Evolutionary conservation across 179 eudicot species (phyloP).

Genomic region (Beta corolliflora): DNA sequence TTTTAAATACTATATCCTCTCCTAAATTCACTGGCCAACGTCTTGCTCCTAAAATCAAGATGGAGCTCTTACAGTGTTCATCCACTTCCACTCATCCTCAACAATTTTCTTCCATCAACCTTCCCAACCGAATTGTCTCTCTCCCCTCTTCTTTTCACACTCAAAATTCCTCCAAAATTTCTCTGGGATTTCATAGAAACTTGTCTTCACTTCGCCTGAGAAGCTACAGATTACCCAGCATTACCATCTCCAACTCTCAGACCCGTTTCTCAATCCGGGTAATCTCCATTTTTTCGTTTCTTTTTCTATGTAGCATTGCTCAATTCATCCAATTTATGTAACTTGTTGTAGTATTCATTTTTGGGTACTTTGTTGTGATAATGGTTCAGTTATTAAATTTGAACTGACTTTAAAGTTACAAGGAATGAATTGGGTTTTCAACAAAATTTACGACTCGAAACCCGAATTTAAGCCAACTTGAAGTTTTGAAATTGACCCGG

Average conservation of each 20-base stretch:
- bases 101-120: background rate
- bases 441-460: background rate
- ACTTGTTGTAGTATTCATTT: background rate
- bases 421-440: background rate
- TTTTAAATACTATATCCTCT: background rate
- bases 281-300: constrained; percentile 9
- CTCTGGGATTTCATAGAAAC: constrained; percentile 12
- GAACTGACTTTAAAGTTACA: background rate
- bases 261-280: constrained; percentile 38
- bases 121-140: background rate
- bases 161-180: constrained; percentile 4
- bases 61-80: constrained; percentile 44
- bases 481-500: background rate
- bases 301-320: background rate
- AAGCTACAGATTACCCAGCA: constrained; percentile 11
- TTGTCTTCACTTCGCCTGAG: constrained; percentile 4
- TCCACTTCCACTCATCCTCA: constrained; percentile 21
- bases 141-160: background rate
- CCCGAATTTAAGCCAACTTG: background rate
- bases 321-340: background rate
- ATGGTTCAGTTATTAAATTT: background rate
- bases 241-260: constrained; percentile 11
- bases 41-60: background rate
- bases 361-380: background rate
- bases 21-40: background rate